These are phyloP conservation scores for Suillus weaverae DNA, from an alignment of 768 basidiomycete genomes.

Conservation along the genomic window DNA sequence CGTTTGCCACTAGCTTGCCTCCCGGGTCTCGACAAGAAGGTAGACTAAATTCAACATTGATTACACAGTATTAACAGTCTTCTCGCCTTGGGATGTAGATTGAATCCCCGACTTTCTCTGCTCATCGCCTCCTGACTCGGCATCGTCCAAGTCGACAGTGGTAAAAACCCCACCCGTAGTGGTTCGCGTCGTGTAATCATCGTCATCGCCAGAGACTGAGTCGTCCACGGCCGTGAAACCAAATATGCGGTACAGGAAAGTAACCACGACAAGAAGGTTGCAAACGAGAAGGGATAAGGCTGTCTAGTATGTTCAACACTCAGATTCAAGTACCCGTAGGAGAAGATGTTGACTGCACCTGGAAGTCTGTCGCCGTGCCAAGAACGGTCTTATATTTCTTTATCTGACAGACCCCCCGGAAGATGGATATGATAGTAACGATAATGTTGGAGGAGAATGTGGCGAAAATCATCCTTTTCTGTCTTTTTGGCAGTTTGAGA, in stretches of 20 bases:
- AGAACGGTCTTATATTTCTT: background rate
- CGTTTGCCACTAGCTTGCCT: background rate
- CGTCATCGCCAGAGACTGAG: background rate
- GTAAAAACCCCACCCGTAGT: background rate
- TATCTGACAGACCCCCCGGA: slow-evolving; percentile 2
- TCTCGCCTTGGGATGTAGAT: background rate
- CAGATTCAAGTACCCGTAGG: background rate
- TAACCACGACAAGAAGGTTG: slow-evolving; percentile 1
- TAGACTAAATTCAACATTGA: background rate
- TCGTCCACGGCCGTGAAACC: background rate
- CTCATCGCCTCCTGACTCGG: background rate
- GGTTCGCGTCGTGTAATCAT: slow-evolving; percentile 2
- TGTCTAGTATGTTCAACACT: background rate
- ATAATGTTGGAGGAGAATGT: slow-evolving; percentile 6
- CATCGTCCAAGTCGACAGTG: background rate
- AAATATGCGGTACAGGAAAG: slow-evolving; percentile 1
- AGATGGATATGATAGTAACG: background rate
- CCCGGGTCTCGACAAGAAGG: background rate
- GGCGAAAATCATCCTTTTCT: slow-evolving; percentile 6
- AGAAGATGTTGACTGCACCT: slow-evolving; percentile 2
- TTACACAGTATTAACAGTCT: background rate
- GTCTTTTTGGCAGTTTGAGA: slow-evolving; percentile 9
- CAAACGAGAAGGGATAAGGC: background rate
- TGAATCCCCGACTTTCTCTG: background rate
- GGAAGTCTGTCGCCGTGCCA: background rate